phyloP scores from a whole-genome alignment of 2,329 filamentous ascomycete species.

The Penicillium sp. region DNA sequence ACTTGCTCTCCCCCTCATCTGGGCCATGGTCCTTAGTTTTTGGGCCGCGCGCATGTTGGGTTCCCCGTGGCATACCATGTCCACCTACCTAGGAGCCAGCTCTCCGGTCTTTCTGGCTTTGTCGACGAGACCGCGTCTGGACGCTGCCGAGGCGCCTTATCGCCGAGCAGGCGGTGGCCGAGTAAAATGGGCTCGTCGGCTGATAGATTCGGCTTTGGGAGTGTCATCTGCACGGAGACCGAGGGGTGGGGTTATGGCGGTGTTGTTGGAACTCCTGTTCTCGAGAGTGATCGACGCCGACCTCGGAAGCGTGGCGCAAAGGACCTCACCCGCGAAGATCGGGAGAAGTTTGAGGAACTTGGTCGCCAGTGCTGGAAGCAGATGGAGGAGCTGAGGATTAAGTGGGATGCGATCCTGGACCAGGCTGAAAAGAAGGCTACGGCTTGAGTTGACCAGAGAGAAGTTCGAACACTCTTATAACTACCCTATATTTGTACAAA shows the following conservation, averaged over 20 bases:
- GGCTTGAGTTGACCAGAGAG: background rate
- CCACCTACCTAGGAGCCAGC: slow-evolving; percentile 69
- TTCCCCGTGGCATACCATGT: slow-evolving; percentile 79
- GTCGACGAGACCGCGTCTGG: slow-evolving; percentile 49
- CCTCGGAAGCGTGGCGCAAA: slow-evolving; percentile 55
- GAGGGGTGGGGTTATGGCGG: slow-evolving; percentile 73
- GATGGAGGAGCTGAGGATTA: slow-evolving; percentile 40
- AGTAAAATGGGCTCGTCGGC: slow-evolving; percentile 78
- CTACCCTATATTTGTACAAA: slow-evolving; percentile 2
- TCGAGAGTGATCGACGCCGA: slow-evolving; percentile 48
- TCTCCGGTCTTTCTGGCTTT: slow-evolving; percentile 75
- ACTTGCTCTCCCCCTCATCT: slow-evolving; percentile 63
- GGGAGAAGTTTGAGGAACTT: slow-evolving; percentile 37
- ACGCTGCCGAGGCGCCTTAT: slow-evolving; percentile 39
- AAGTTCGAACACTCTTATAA: background rate
- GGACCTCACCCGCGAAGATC: slow-evolving; percentile 50
- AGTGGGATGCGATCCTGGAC: slow-evolving; percentile 40
- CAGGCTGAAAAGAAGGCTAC: slow-evolving; percentile 24
- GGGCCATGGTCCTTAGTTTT: slow-evolving; percentile 63
- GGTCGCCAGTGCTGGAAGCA: slow-evolving; percentile 40
- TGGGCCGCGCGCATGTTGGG: slow-evolving; percentile 70
- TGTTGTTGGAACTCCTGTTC: slow-evolving; percentile 48
- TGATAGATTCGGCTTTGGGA: slow-evolving; percentile 53
- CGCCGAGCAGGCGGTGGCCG: slow-evolving; percentile 56
- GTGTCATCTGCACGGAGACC: slow-evolving; percentile 72